Evolutionary conservation across 192 early-diverging fungal species (phyloP), one percentile per base, ranked within the genome.

Genomic region (Linnemannia schmuckeri): DNA sequence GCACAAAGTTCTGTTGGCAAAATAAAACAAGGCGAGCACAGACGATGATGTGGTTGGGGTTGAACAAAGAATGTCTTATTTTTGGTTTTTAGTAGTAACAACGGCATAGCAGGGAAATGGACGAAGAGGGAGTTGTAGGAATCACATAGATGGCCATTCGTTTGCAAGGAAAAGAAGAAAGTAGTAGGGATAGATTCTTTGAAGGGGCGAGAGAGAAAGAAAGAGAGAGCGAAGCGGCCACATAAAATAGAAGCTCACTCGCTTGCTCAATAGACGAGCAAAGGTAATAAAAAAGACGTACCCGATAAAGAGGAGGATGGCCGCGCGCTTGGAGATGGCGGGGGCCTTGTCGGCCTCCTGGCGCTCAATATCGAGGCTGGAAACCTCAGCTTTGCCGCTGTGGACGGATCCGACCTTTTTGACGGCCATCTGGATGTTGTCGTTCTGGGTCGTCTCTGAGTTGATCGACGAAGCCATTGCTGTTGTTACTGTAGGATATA

Each of bases 241-340:
- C 8, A 6, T 63, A n/a, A 6, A 33, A 30, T 27, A 27, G 55
- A 24, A 15, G 61, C 10, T 66, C 30, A 15, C 30, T 13, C 30
- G 30, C n/a, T 66, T 3, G 57, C 8, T 15, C 27, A 46, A 42
- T 10, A 73, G 38, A 15, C 12, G n/a, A 66, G 9, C 1, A 30
- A 13, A 3, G n/a, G 10, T 8, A 12, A 30, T 24, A 57, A 27
- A 27, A 70, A n/a, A 44, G 8, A 70, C 81, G 10, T 77, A 82
- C 81, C 81, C 81, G 57, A 82, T 30, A 44, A 82, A 82, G 61
- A 82, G 81, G 13, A 82, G 76, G 70, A 82, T 70, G 75, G 81
- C 81, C 0, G 81, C 75, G 17, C 75, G 75, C 27, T 69, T 75
- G 3, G 75, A 38, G 35, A 82, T 82, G 30, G 55, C 75, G 15